Percentiles rank a stretch among this genome's conserved stretches.
These are phyloP conservation scores for Lolium perenne DNA, from an alignment of 176 grass and related monocot genomes.

Conservation along the genomic window DNA sequence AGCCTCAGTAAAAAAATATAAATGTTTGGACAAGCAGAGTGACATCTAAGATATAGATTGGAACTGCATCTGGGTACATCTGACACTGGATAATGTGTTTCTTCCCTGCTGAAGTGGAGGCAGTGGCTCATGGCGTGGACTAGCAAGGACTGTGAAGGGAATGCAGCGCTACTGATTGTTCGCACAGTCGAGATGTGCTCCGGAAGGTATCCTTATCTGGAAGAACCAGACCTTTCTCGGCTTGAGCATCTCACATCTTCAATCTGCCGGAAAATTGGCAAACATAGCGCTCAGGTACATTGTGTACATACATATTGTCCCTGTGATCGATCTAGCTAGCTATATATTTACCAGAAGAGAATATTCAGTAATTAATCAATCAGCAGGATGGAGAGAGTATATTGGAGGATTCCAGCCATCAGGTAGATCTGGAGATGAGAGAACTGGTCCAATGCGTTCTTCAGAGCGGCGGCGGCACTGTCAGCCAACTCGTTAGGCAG, in stretches of 20 bases:
- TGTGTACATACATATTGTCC: too few species aligned
- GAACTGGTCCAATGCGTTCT: conserved; percentile 28
- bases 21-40: too few species aligned
- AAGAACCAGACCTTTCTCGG: neutral
- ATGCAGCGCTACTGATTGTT: conserved; percentile 39
- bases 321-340: neutral
- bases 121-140: conserved; percentile 49
- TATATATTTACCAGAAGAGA: too few species aligned
- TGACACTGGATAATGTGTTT: too few species aligned
- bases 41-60: too few species aligned
- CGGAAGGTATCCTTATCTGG: conserved; percentile 17
- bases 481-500: neutral
- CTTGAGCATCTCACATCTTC: conserved; percentile 46
- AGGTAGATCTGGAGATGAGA: conserved; percentile 32
- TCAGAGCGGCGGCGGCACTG: neutral
- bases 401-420: neutral
- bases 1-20: too few species aligned
- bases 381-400: neutral
- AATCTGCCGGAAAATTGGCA: conserved; percentile 42
- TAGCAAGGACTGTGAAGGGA: neutral
- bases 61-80: too few species aligned
- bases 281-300: conserved; percentile 16
- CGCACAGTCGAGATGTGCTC: conserved; percentile 51
- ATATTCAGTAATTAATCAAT: neutral
- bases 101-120: conserved; percentile 45